Evolutionary conservation across 2,329 filamentous ascomycete genomes (phyloP), one percentile per base, ranked within the genome.

Genomic region (Aspergillus pseudonomiae): DNA sequence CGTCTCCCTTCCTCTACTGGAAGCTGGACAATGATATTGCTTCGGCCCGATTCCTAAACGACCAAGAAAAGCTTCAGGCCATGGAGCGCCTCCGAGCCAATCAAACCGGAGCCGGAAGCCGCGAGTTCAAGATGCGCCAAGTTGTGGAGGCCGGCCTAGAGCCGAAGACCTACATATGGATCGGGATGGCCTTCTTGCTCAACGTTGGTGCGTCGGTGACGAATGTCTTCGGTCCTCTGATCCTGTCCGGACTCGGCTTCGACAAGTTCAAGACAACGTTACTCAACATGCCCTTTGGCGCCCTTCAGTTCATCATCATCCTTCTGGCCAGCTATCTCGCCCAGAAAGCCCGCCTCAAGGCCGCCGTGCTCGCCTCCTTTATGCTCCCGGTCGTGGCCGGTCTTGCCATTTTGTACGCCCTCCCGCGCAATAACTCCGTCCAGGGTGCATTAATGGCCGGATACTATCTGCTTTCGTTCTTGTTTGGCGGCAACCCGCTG

Each of bases 261-360:
- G 82, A 88, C 72, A 84, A 85, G 60, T 86, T 83, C 74, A 79
- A 70, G 2, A 86, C 87, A 0, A 86, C 84, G 4, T 77, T 91
- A 4, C 81, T 91, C 21, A 90, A 89, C 71, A 90, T 91, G 67
- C 89, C 89, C 0, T 90, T 90, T 64, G 88, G 88, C 1, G 83
- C 82, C 0, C 74, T 90, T 6, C 88, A 91, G 72, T 79, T 86
- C 36, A 70, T 87, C 10, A 78, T 88, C 55, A 88, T 91, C 62
- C 74, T 91, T 2, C 72, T 85, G 6, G 81, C 83, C 0, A 87
- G 88, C 0, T 90, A 82, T 66, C 80, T 87, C 0, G 87, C 87
- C 0, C 83, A 86, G 61, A 84, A 81, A 14, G 83, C 83, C 39
- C 82, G 82, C 0, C 71, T 86, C 67, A 91, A 91, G 76, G 85